Evolutionary conservation across 2,329 filamentous ascomycete genomes (phyloP).

Genomic region (Beauveria australis): DNA sequence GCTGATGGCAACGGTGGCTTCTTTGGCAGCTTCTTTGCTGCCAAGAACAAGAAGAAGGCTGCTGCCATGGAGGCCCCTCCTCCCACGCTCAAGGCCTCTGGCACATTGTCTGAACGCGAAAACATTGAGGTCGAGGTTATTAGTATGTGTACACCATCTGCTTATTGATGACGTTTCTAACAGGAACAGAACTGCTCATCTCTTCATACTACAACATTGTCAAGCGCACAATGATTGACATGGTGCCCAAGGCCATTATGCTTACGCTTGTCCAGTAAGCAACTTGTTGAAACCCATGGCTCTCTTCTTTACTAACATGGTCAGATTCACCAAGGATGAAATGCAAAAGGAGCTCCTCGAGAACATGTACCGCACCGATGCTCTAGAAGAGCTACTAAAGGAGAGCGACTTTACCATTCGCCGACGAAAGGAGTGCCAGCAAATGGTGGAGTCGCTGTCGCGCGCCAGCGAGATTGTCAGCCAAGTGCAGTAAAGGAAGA

Average conservation of each 20-base stretch:
- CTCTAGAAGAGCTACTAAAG: constrained; percentile 89
- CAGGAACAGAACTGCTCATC: constrained; percentile 71
- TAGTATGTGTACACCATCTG: constrained; percentile 50
- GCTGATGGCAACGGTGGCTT: constrained; percentile 62
- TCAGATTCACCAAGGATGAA: constrained; percentile 87
- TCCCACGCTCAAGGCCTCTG: constrained; percentile 85
- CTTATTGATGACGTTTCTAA: not conserved
- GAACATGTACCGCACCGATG: constrained; percentile 90
- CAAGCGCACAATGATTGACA: constrained; percentile 97
- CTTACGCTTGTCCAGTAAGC: constrained; percentile 86
- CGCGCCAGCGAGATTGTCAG: constrained; percentile 95
- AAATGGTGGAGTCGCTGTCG: constrained; percentile 92
- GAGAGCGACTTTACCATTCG: constrained; percentile 96
- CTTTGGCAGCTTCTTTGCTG: constrained; percentile 97
- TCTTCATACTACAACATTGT: constrained; percentile 98
- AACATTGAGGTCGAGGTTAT: constrained; percentile 96
- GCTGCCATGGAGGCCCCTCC: constrained; percentile 98
- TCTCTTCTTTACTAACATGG: not conserved
- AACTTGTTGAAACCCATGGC: not conserved
- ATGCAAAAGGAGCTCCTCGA: constrained; percentile 97
- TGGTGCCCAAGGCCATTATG: constrained; percentile 99
- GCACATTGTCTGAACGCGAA: constrained; percentile 88
- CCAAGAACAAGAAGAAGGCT: constrained; percentile 99
- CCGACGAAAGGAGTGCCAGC: constrained; percentile 93
- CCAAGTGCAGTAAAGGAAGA: constrained; percentile 50